Evolutionary conservation across 768 basidiomycete species (phyloP), one percentile per base, ranked within the genome.

Genomic region (Hypholoma fasciculare): DNA sequence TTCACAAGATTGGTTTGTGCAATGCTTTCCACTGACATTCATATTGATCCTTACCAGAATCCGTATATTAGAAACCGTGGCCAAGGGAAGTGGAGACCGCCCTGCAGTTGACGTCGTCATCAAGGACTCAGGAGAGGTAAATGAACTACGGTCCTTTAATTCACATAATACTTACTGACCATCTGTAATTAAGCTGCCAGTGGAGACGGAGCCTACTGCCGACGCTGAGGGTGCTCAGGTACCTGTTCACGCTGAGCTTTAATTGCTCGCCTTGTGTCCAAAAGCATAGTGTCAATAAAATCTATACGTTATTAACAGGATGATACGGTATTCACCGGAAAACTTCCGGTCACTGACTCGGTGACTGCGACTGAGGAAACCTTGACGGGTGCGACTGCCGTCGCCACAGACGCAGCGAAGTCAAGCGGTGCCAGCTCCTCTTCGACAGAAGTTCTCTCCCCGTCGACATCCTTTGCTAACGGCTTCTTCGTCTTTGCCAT

Each of bases 191-290:
- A 7, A 38, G 23, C 43, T 59, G 13, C 56, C 88, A 87, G 74
- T 90, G 23, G 72, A 71, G 13, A 62, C 87, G 30, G 86, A 89
- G 57, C 54, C 76, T 37, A 78, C 72, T 47, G 72, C 79, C 50
- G 89, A 89, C 61, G 74, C 74, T 55, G 82, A 89, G 54, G 90
- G 87, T 70, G 88, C 92, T 61, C 80, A 96, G 92, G 93, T 96
- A 86, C 96, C 94, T 76, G 74, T 92, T 67, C 94, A 86, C 70
- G 90, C 84, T 84, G 96, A 98, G 86, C 94, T 98, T 71, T 98
- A 84, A 88, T 23, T 73, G 77, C 76, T 72, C 68, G 64, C 55
- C 71, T 61, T 71, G 64, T 61, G 63, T 65, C 71, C 73, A 34
- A 76, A 69, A 69, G 62, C 71, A 57, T 71, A 69, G 73, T 79